Conservation (phyloP, 2,329 filamentous ascomycete genomes). For the Pseudogymnoascus sp. region DNA sequence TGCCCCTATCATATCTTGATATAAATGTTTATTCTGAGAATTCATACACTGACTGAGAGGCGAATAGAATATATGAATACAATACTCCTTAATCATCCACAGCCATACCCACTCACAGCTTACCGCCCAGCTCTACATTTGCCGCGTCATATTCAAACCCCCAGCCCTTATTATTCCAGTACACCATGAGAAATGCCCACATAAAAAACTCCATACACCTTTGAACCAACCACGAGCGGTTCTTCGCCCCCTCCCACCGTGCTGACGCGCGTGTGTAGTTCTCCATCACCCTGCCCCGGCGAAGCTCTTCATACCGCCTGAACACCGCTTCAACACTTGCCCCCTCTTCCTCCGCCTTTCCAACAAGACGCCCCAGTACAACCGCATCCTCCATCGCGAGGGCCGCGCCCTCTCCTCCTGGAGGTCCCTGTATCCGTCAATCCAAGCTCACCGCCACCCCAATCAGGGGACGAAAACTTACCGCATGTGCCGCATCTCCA, state of each 20-base stretch:
- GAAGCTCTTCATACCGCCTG: slow-evolving; percentile 19
- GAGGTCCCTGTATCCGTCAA: slow-evolving; percentile 34
- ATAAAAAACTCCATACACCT: slow-evolving; percentile 23
- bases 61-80: neutral
- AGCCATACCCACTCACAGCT: neutral
- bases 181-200: slow-evolving; percentile 17
- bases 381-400: slow-evolving; percentile 46
- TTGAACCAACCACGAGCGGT: slow-evolving; percentile 17
- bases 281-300: slow-evolving; percentile 29
- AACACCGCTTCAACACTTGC: slow-evolving; percentile 36
- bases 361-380: slow-evolving; percentile 33
- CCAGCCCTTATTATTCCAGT: neutral
- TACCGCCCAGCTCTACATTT: neutral
- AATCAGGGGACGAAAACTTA: slow-evolving; percentile 6
- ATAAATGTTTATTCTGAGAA: neutral
- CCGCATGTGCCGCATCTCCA: slow-evolving; percentile 20
- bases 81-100: neutral
- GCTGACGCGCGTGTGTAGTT: slow-evolving; percentile 29
- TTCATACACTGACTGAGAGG: neutral
- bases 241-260: slow-evolving; percentile 18
- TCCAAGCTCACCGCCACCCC: neutral
- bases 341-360: slow-evolving; percentile 35
- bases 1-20: neutral
- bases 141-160: neutral
- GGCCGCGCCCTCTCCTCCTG: slow-evolving; percentile 42